These are phyloP conservation scores for Teratosphaeria destructans DNA, from an alignment of 2,329 filamentous ascomycete genomes.

Conservation along the genomic window DNA sequence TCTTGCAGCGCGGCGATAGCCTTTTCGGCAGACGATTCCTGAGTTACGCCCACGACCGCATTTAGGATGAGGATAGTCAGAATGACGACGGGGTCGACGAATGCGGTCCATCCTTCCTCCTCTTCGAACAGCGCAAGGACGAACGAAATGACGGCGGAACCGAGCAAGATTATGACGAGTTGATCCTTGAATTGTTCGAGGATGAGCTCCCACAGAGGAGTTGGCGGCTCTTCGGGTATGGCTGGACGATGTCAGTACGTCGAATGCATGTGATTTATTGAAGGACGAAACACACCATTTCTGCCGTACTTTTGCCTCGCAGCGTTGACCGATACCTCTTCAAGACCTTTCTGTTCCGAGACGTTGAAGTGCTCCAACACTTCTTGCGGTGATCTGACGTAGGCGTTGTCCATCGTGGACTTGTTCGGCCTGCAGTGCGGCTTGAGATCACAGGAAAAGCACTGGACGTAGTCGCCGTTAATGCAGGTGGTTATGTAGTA, in stretches of 20 bases:
- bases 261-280: neutral
- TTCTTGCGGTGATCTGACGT: slow-evolving; percentile 22
- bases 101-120: slow-evolving; percentile 88
- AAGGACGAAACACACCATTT: slow-evolving; percentile 21
- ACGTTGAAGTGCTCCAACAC: slow-evolving; percentile 29
- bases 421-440: neutral
- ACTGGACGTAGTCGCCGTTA: neutral
- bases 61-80: slow-evolving; percentile 95
- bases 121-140: slow-evolving; percentile 87
- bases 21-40: slow-evolving; percentile 97
- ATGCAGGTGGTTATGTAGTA: neutral
- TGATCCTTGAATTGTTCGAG: slow-evolving; percentile 99
- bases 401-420: slow-evolving; percentile 28
- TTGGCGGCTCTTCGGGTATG: slow-evolving; percentile 82
- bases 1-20: slow-evolving; percentile 96
- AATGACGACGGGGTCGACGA: slow-evolving; percentile 93
- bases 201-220: slow-evolving; percentile 90
- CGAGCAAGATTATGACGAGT: slow-evolving; percentile 87
- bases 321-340: slow-evolving; percentile 19
- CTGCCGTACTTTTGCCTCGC: slow-evolving; percentile 26
- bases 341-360: slow-evolving; percentile 23
- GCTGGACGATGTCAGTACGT: slow-evolving; percentile 36
- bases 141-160: slow-evolving; percentile 87
- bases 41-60: slow-evolving; percentile 91
- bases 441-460: neutral